Percentiles rank a stretch among this genome's conserved stretches.
Conservation (phyloP, 2,329 filamentous ascomycete species). For the Alternaria burnsii region DNA sequence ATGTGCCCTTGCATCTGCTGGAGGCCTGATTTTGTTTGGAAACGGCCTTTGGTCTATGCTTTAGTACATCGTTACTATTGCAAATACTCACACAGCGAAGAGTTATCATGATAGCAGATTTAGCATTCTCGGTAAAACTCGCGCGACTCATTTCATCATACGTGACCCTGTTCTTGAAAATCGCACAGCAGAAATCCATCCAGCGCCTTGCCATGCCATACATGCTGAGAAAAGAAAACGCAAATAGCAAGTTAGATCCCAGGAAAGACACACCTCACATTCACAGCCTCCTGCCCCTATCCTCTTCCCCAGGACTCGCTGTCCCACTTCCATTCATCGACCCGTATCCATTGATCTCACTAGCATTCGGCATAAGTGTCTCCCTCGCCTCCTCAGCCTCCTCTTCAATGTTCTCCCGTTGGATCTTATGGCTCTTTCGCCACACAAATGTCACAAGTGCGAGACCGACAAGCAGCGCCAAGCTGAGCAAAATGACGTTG, state of each 20-base stretch:
- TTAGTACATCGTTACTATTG: neutral
- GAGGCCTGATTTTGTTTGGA: too few species aligned
- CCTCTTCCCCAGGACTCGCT: conserved; percentile 25
- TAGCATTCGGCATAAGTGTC: conserved; percentile 46
- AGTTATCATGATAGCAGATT: too few species aligned
- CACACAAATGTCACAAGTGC: conserved; percentile 73
- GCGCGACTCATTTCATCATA: neutral
- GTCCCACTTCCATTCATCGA: conserved; percentile 24
- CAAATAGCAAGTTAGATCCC: neutral
- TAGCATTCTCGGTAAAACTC: too few species aligned
- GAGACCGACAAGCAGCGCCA: conserved; percentile 71
- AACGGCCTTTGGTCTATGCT: too few species aligned
- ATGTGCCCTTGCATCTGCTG: too few species aligned
- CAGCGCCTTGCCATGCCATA: conserved; percentile 22
- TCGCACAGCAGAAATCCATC: neutral
- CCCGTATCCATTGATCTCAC: conserved; percentile 36
- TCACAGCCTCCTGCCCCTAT: conserved; percentile 29
- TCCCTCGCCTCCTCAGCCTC: conserved; percentile 48
- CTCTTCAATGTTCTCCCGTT: conserved; percentile 47
- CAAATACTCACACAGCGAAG: neutral
- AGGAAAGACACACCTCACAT: too few species aligned
- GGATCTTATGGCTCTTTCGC: conserved; percentile 57
- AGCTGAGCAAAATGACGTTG: conserved; percentile 71
- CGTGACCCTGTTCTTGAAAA: too few species aligned
- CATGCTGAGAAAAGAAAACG: neutral